These are phyloP conservation scores for Cyberlindnera maclurae DNA, from an alignment of 805 yeast species.

Conservation along the genomic window DNA sequence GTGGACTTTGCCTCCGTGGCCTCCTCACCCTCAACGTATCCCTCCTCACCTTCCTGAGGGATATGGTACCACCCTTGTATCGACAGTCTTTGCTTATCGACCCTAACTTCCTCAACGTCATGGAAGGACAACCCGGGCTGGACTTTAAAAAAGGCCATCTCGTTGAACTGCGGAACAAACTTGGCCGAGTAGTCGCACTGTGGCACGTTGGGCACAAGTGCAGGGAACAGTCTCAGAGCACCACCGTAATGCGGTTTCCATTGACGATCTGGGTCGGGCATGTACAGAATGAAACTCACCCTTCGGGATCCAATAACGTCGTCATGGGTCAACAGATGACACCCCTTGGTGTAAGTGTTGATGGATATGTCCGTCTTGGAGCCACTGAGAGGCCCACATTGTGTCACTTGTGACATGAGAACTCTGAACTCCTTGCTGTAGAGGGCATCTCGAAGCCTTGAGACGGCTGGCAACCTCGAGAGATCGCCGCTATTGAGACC, in stretches of 20 bases:
- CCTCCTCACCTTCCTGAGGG: conserved; percentile 89
- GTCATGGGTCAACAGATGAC: conserved; percentile 92
- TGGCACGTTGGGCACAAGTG: conserved; percentile 86
- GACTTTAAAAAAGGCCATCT: conserved; percentile 90
- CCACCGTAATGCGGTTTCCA: conserved; percentile 97
- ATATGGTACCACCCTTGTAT: conserved; percentile 99
- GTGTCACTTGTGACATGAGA: conserved; percentile 67
- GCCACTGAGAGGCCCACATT: conserved; percentile 88
- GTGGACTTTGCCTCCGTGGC: conserved; percentile 68
- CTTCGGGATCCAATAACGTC: conserved; percentile 96
- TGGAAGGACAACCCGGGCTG: conserved; percentile 96
- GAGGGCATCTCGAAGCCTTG: conserved; percentile 75
- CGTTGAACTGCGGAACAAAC: conserved; percentile 90
- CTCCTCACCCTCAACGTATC: conserved; percentile 76
- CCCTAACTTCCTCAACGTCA: conserved; percentile 95
- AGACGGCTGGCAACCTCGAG: conserved; percentile 64
- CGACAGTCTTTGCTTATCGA: conserved; percentile 82
- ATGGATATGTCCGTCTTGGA: conserved; percentile 85
- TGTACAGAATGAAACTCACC: conserved; percentile 83
- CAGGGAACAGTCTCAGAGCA: conserved; percentile 77
- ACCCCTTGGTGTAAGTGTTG: conserved; percentile 85
- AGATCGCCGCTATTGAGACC: conserved; percentile 77
- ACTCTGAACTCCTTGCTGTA: conserved; percentile 84
- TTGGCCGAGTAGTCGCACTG: conserved; percentile 61
- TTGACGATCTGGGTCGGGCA: conserved; percentile 83